A percentile compares a stretch with the other conserved stretches of the same genome.
Evolutionary conservation across 2,329 filamentous ascomycete species (phyloP).

Genomic region (Penicillium olsonii): DNA sequence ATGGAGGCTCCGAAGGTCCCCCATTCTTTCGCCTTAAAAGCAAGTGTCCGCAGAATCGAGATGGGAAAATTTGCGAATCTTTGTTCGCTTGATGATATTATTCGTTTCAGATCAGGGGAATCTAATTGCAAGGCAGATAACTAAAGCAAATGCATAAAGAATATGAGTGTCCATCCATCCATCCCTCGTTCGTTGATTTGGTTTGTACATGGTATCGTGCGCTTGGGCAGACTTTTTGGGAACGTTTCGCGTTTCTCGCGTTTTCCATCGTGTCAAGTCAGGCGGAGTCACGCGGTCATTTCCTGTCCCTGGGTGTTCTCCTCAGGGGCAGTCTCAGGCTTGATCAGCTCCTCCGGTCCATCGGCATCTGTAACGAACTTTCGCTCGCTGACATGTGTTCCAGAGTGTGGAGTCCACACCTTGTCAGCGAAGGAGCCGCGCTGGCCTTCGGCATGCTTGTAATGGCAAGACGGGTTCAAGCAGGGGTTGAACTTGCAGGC

Average conservation of each 20-base stretch:
- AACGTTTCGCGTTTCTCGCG: not conserved
- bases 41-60: not conserved
- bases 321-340: slow-evolving; percentile 52
- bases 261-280: slow-evolving; percentile 8
- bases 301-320: slow-evolving; percentile 34
- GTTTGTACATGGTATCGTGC: slow-evolving; percentile 30
- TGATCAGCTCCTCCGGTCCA: slow-evolving; percentile 68
- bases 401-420: slow-evolving; percentile 71
- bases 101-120: slow-evolving; percentile 23
- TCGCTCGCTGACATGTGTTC: slow-evolving; percentile 80
- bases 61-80: not conserved
- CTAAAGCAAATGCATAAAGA: slow-evolving; percentile 26
- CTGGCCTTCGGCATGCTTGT: slow-evolving; percentile 90
- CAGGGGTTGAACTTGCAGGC: slow-evolving; percentile 92
- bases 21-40: not conserved
- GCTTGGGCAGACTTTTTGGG: slow-evolving; percentile 1
- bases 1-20: not conserved
- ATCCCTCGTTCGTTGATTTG: slow-evolving; percentile 24
- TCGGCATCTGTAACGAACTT: slow-evolving; percentile 75
- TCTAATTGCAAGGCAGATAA: slow-evolving; percentile 26
- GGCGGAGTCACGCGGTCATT: slow-evolving; percentile 34
- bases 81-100: slow-evolving; percentile 11
- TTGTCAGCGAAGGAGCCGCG: slow-evolving; percentile 82
- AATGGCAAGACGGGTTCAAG: slow-evolving; percentile 82
- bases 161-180: slow-evolving; percentile 29